Evolutionary conservation across 1,284 basidiomycete genomes (phyloP), one percentile per base, ranked within the genome.

Genomic region (Puccinia hordei): DNA sequence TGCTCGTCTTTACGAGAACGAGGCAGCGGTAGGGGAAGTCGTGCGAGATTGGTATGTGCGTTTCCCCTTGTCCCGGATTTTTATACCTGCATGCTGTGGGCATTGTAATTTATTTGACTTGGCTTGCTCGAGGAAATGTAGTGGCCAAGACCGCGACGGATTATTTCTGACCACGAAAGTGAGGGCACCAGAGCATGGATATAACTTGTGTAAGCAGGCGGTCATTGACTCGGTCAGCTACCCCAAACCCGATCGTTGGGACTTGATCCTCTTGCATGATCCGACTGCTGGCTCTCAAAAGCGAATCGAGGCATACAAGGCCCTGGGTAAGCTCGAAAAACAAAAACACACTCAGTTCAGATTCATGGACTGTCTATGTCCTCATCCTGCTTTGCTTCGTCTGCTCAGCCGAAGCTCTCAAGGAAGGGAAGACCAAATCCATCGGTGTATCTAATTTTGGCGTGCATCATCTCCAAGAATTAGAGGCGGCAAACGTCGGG

Each of bases 361-460:
- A 17, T 17, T 30, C 17, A 33, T 49, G 10, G n/a, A 49, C 41
- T 33, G 22, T 15, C 22, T 13, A 13, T 19, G 27, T 3, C 27
- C 15, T 55, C 13, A 41, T 66, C 30, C 61, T n/a, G 24, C 63
- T 66, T 55, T 53, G 12, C n/a, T 41, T 33, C 33, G 8, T 17
- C 13, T 53, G 15, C 24, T n/a, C 91, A n/a, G 84, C 89, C 6
- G 88, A 90, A 81, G 87, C 87, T 19, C 89, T 90, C 83, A 86
- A 87, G 61, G 89, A 88, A 30, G 92, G 92, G 0, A 91, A 91
- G 84, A 88, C 92, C 65, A 88, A 88, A 82, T 88, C 88, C 35
- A 90, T 93, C 24, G 92, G 92, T 1, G 92, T 94, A 15, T 91
- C 90, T 6, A 94, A 94, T 85, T 93, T 83, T 65, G 89, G 90